phyloP scores from a whole-genome alignment of 306 rosid species.

The Abrus precatorius region DNA sequence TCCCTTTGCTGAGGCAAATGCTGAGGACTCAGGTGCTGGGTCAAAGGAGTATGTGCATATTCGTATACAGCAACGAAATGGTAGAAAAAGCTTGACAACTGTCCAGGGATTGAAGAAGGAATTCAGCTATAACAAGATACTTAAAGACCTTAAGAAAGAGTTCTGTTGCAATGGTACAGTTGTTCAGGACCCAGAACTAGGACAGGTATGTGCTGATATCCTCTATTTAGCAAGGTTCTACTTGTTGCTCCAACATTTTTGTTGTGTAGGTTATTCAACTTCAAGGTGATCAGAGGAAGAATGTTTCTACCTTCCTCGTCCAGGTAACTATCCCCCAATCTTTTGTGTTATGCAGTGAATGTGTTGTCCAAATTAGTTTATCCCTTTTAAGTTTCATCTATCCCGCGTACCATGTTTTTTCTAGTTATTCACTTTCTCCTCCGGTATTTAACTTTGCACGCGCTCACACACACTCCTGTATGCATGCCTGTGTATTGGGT shows the following conservation, averaged over 20 bases:
- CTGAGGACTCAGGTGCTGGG: slow-evolving; percentile 78
- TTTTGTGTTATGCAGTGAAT: neutral
- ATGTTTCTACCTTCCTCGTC: slow-evolving; percentile 67
- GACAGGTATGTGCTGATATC: slow-evolving; percentile 64
- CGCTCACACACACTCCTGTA: too few species aligned
- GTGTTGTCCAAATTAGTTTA: neutral
- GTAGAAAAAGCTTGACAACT: slow-evolving; percentile 88
- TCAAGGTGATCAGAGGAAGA: slow-evolving; percentile 87
- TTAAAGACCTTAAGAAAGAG: slow-evolving; percentile 85
- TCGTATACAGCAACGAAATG: slow-evolving; percentile 88
- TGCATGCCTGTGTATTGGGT: too few species aligned
- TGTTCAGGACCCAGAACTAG: slow-evolving; percentile 89
- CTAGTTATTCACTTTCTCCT: neutral
- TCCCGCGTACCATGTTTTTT: neutral
- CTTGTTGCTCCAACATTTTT: slow-evolving; percentile 22
- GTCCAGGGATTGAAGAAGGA: slow-evolving; percentile 95
- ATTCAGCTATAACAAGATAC: slow-evolving; percentile 84
- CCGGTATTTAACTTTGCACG: neutral
- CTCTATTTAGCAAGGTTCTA: neutral
- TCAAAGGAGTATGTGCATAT: slow-evolving; percentile 90
- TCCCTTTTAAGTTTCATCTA: neutral
- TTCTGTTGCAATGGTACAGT: slow-evolving; percentile 94
- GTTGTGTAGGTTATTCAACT: slow-evolving; percentile 81
- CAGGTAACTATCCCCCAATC: slow-evolving; percentile 57
- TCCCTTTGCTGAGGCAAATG: slow-evolving; percentile 95